These are phyloP conservation scores for Saccharomycopsis crataegensis DNA, from an alignment of 1,139 yeast genomes.

Conservation along the genomic window DNA sequence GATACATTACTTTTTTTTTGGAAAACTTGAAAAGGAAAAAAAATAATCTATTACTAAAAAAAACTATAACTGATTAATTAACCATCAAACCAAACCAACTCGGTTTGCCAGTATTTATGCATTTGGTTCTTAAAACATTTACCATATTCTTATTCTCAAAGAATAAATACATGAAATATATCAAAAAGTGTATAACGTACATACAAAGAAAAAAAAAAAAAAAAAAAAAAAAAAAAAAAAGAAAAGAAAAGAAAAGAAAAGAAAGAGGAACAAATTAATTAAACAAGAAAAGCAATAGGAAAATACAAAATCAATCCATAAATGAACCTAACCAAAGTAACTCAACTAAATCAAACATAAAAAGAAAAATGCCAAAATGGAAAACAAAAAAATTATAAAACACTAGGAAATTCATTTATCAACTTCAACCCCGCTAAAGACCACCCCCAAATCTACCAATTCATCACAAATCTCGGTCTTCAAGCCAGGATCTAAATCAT, in stretches of 20 bases:
- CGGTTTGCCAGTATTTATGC: too few species aligned
- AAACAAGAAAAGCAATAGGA: background rate
- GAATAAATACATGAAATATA: too few species aligned
- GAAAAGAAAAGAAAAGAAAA: background rate
- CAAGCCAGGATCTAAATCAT: conserved; percentile 6
- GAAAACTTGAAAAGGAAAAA: too few species aligned
- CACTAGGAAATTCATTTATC: background rate
- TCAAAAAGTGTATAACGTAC: too few species aligned
- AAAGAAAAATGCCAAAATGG: background rate
- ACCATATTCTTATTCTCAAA: too few species aligned
- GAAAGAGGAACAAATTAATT: background rate
- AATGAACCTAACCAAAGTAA: background rate
- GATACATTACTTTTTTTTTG: too few species aligned
- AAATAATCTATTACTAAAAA: too few species aligned
- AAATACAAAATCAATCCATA: background rate
- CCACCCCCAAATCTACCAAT: conserved; percentile 12
- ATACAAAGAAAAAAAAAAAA: background rate
- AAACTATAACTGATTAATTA: too few species aligned
- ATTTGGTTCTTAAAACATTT: too few species aligned
- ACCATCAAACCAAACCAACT: too few species aligned
- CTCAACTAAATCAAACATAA: background rate
- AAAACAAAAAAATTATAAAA: background rate
- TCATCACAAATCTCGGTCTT: conserved; percentile 17
- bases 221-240: background rate
- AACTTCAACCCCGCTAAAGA: conserved; percentile 15